Percentiles rank a stretch among this genome's conserved stretches.
Conservation (phyloP, 2,329 filamentous ascomycete species). For the Aureobasidium vineae region DNA sequence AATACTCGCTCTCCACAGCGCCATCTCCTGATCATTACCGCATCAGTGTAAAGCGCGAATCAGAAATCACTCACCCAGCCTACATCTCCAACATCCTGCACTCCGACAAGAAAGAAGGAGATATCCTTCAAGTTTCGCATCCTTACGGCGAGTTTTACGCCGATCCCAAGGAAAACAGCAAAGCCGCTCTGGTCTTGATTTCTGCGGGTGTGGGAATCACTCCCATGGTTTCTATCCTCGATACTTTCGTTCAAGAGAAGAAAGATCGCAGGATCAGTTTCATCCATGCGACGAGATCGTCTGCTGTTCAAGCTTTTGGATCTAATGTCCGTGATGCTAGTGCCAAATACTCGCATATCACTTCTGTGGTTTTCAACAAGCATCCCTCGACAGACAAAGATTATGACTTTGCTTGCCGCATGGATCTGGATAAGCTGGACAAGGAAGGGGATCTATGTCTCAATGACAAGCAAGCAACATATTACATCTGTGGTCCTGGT, state of each 20-base stretch:
- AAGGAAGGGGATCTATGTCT: constrained; percentile 56
- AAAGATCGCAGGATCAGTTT: constrained; percentile 56
- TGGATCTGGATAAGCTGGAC: constrained; percentile 59
- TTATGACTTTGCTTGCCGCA: constrained; percentile 59
- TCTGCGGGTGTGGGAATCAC: constrained; percentile 69
- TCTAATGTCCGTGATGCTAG: constrained; percentile 44
- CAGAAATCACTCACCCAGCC: constrained; percentile 56
- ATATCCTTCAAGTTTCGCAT: constrained; percentile 64
- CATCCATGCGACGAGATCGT: constrained; percentile 60
- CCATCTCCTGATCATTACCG: constrained; percentile 61
- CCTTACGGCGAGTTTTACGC: constrained; percentile 63
- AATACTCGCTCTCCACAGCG: constrained; percentile 46
- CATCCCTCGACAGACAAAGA: constrained; percentile 53
- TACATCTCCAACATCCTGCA: constrained; percentile 70
- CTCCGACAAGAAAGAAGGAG: constrained; percentile 59
- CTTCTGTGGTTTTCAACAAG: constrained; percentile 59
- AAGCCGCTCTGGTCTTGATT: constrained; percentile 61
- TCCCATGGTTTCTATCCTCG: constrained; percentile 64
- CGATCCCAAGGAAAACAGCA: constrained; percentile 47
- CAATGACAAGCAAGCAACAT: constrained; percentile 56
- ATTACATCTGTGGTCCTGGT: constrained; percentile 70
- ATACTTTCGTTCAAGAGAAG: constrained; percentile 47
- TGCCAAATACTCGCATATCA: constrained; percentile 39
- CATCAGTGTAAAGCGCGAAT: constrained; percentile 68
- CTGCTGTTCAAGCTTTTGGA: constrained; percentile 56